These are phyloP conservation scores for Polyplosphaeria fusca DNA, from an alignment of 495 filamentous ascomycete species.

Conservation along the genomic window DNA sequence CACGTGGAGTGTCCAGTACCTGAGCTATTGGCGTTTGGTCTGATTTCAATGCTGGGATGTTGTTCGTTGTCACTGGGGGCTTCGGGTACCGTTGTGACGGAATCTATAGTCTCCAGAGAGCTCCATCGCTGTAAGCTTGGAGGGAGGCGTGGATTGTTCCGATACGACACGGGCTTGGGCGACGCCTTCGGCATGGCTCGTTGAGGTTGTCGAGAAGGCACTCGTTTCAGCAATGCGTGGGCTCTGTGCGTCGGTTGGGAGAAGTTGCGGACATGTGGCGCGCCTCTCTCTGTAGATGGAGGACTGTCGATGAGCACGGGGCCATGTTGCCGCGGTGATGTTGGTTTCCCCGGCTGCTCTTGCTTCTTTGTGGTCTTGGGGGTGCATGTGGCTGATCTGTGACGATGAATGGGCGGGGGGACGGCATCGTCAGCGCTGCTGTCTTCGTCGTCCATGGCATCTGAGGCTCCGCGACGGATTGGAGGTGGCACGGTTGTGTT, in stretches of 20 bases:
- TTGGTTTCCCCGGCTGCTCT: too few species aligned
- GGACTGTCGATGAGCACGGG: conserved; percentile 1
- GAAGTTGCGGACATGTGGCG: conserved; percentile 1
- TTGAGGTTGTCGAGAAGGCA: background rate
- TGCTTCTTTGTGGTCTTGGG: too few species aligned
- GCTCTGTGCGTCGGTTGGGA: conserved; percentile 3
- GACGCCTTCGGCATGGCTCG: background rate
- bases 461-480: conserved; percentile 7
- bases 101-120: conserved; percentile 16
- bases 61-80: background rate
- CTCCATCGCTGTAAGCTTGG: conserved; percentile 8
- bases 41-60: too few species aligned
- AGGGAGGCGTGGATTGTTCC: conserved; percentile 5
- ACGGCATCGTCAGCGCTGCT: conserved; percentile 1
- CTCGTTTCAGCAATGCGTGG: background rate
- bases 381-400: background rate
- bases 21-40: background rate
- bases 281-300: background rate
- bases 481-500: conserved; percentile 5
- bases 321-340: too few species aligned
- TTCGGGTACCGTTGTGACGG: background rate
- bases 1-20: background rate
- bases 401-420: conserved; percentile 3
- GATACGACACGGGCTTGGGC: background rate
- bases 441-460: background rate